Evolutionary conservation across 805 yeast species (phyloP), one percentile per base, ranked within the genome.

Genomic region (Wickerhamomyces hampshirensis): DNA sequence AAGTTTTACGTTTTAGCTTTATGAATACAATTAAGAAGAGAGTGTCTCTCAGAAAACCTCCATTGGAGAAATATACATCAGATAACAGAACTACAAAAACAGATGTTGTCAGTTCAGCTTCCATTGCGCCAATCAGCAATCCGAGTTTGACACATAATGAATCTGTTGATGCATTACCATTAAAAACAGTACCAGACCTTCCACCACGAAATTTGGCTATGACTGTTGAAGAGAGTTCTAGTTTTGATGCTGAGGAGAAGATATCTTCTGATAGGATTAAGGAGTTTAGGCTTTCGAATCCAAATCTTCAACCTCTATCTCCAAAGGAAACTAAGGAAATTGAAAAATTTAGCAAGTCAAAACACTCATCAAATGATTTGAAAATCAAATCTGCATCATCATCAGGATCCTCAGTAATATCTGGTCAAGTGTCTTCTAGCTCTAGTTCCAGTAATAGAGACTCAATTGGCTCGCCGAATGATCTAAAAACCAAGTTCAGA

Each of bases 291-390:
- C 30, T 33, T n/a, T 31, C 35, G 7, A 53, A 54, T 29, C 57
- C 60, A 2, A 56, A 56, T 30, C 31, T 54, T 3, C 51, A 44
- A 19, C 53, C 53, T 5, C 21, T 53, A 3, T 35, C 46, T 1
- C 28, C 38, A 10, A 16, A 17, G 12, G 40, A 44, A 31, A 18
- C 32, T 10, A 23, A 33, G 5, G 42, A 38, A 9, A 10, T 39
- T 11, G 17, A 21, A 23, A 17, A 33, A 31, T 16, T 29, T 4
- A 18, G 11, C 18, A 24, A 28, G 12, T 21, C 24, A 21, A 21
- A 11, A 21, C 11, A 21, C 24, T 21, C 24, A 11, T 8, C 10
- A 8, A 11, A 21, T 21, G 24, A 21, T 21, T 7, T 21, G 10
- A 7, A 7, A 21, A 21, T 21, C 11, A 21, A 11, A 21, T 11